phyloP scores from a whole-genome alignment of 106 monocot genomes.

The Phalaenopsis aphrodite region DNA sequence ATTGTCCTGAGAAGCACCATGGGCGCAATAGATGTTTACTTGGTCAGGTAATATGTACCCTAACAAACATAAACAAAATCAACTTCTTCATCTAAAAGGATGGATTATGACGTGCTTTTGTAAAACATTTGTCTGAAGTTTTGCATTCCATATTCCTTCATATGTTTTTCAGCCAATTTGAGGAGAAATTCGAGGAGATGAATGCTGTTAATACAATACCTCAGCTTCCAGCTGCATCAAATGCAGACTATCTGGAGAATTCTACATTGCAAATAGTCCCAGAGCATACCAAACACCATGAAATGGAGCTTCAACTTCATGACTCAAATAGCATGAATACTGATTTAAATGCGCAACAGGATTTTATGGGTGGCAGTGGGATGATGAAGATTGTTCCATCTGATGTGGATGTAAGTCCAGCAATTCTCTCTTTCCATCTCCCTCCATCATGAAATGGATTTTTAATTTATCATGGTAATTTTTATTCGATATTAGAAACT shows the following conservation, averaged over 20 bases:
- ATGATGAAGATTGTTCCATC: slow-evolving; percentile 68
- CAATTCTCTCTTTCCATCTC: neutral
- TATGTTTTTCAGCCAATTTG: slow-evolving; percentile 34
- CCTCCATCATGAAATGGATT: neutral
- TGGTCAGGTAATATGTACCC: slow-evolving; percentile 59
- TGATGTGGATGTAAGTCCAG: slow-evolving; percentile 49
- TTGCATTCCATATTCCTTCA: neutral
- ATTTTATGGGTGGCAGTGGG: slow-evolving; percentile 39
- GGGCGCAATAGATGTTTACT: slow-evolving; percentile 83
- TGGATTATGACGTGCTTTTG: neutral
- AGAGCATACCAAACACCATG: slow-evolving; percentile 8
- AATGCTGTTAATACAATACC: slow-evolving; percentile 23
- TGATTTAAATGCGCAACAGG: slow-evolving; percentile 6
- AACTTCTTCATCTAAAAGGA: neutral
- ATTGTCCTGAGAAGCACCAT: slow-evolving; percentile 76
- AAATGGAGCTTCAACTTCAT: slow-evolving; percentile 13
- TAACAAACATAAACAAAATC: neutral
- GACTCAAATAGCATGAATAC: slow-evolving; percentile 9
- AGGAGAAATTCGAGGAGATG: slow-evolving; percentile 74
- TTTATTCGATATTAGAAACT: neutral
- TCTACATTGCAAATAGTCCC: slow-evolving; percentile 4
- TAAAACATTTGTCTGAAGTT: neutral
- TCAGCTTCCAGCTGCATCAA: slow-evolving; percentile 16
- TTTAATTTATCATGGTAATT: neutral
- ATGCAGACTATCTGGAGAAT: slow-evolving; percentile 3